These are phyloP conservation scores for Cercospora sp. DNA, from an alignment of 2,329 filamentous ascomycete species.

Conservation along the genomic window DNA sequence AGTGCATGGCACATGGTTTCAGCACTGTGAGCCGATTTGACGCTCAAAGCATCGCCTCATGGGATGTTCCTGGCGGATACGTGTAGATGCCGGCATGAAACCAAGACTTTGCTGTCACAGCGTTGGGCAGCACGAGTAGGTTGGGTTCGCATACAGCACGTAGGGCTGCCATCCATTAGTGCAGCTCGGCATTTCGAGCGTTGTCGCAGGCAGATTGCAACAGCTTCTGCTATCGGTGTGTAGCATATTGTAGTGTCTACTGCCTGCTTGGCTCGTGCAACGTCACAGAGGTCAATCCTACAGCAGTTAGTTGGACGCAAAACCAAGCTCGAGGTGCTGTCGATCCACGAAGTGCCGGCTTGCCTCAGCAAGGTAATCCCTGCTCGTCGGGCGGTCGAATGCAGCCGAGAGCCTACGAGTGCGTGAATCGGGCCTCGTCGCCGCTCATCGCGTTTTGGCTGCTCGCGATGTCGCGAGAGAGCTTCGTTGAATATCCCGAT, in stretches of 20 bases:
- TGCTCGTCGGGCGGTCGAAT: not conserved
- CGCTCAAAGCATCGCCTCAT: not conserved
- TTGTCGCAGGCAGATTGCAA: not conserved
- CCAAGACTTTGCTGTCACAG: constrained; percentile 5
- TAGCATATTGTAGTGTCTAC: not conserved
- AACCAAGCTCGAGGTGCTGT: not conserved
- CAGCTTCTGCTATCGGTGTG: not conserved
- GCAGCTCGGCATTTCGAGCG: not conserved
- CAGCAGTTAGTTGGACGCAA: not conserved
- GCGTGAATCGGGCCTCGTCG: not conserved
- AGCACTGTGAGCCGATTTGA: constrained; percentile 8
- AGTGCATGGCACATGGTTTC: constrained; percentile 9
- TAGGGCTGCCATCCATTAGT: constrained; percentile 2
- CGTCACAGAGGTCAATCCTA: not conserved
- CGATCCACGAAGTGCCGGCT: not conserved
- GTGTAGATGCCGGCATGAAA: constrained; percentile 9
- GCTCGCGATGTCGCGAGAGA: not conserved
- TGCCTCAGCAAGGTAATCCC: not conserved
- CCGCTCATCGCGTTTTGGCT: not conserved
- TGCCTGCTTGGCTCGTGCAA: not conserved
- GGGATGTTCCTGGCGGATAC: constrained; percentile 13
- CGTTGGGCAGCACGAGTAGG: constrained; percentile 11
- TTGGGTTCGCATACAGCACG: constrained; percentile 11
- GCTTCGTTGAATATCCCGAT: not conserved
- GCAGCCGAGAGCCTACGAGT: not conserved